phyloP scores from a whole-genome alignment of 192 early-diverging fungal genomes.

The Phycomyces blakesleeanus region DNA sequence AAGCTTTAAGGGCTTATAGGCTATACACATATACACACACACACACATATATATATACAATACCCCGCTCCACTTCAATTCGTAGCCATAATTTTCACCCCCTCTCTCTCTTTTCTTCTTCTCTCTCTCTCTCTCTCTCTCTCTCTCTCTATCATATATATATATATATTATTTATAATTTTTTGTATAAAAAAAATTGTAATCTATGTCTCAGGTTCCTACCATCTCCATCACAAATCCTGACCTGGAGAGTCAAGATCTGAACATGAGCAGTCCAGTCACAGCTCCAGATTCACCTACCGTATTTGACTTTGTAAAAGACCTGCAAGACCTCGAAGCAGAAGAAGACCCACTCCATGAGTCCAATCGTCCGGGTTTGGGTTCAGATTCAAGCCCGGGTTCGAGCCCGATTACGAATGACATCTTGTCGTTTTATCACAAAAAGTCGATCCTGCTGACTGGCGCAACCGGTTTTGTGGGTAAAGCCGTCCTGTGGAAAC shows the following conservation, averaged over 20 bases:
- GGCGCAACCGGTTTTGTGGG: conserved; percentile 54
- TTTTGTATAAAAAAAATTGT: too few species aligned
- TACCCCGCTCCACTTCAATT: neutral
- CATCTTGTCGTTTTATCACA: conserved; percentile 23
- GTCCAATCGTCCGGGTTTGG: too few species aligned
- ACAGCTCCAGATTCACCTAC: conserved; percentile 30
- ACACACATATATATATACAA: too few species aligned
- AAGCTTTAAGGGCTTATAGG: too few species aligned
- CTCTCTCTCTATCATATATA: too few species aligned
- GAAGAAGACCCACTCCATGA: conserved; percentile 1
- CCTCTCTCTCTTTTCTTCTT: neutral
- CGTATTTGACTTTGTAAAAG: conserved; percentile 33
- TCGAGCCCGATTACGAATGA: neutral
- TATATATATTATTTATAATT: too few species aligned
- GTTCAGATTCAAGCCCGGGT: too few species aligned
- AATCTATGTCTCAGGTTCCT: conserved; percentile 22
- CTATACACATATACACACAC: too few species aligned
- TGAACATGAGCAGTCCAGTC: conserved; percentile 5
- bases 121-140: too few species aligned
- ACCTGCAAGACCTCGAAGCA: conserved; percentile 22
- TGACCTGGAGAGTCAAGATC: conserved; percentile 32
- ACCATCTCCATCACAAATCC: conserved; percentile 35
- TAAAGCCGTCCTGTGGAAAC: conserved; percentile 48
- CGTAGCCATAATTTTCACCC: neutral
- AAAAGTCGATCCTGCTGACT: conserved; percentile 43